A percentile compares a stretch with the other conserved stretches of the same genome.
Evolutionary conservation across 2,329 filamentous ascomycete species (phyloP).

Genomic region (Trichoderma guizhouense): DNA sequence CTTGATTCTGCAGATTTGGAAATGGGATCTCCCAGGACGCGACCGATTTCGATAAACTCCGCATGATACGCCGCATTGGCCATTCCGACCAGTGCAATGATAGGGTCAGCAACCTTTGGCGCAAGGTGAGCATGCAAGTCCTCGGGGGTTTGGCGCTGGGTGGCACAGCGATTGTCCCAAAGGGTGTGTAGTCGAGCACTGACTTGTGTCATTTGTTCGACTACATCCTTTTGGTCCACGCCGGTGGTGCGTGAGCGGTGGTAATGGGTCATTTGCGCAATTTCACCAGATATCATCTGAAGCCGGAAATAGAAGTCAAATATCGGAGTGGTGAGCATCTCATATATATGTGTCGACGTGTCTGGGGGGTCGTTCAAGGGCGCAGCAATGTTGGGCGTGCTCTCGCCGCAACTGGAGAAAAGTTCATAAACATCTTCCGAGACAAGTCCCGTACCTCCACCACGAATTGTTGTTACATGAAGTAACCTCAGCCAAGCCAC

Average conservation of each 20-base stretch:
- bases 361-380: background rate
- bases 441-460: constrained; percentile 21
- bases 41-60: constrained; percentile 25
- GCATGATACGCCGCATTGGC: constrained; percentile 24
- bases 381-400: background rate
- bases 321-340: constrained; percentile 20
- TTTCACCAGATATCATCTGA: constrained; percentile 23
- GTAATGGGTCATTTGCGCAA: constrained; percentile 24
- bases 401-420: constrained; percentile 10
- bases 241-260: constrained; percentile 25
- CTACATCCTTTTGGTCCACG: constrained; percentile 24
- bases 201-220: constrained; percentile 16
- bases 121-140: constrained; percentile 21
- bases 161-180: constrained; percentile 20
- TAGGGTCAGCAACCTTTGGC: constrained; percentile 18
- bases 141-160: constrained; percentile 17
- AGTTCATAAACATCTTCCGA: constrained; percentile 17
- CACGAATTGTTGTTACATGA: constrained; percentile 20
- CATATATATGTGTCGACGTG: constrained; percentile 17
- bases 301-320: constrained; percentile 25
- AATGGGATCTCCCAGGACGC: constrained; percentile 24
- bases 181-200: constrained; percentile 18
- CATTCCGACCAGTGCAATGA: constrained; percentile 23
- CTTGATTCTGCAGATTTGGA: constrained; percentile 20
- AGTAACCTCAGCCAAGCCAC: constrained; percentile 23